phyloP scores from a whole-genome alignment of 768 basidiomycete species.

The Roridomyces roridus region DNA sequence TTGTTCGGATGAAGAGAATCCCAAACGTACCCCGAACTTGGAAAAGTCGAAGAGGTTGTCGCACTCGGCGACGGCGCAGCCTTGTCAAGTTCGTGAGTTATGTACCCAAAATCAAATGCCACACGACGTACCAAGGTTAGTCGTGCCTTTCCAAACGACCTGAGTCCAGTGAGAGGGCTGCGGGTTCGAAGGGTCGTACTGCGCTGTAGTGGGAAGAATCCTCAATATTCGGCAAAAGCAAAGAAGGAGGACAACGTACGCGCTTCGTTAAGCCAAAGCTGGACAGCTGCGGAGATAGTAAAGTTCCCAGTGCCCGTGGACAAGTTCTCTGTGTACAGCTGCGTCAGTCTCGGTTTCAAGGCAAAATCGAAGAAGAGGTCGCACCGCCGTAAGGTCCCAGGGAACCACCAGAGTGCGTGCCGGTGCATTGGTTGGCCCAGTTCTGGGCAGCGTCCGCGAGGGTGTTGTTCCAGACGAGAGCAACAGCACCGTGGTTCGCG shows the following conservation, averaged over 20 bases:
- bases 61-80: neutral
- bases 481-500: constrained; percentile 47
- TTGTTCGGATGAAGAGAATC: neutral
- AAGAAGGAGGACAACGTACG: neutral
- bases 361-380: too few relatives aligned
- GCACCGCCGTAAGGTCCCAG: constrained; percentile 49
- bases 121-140: neutral
- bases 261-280: neutral
- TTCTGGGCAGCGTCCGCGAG: constrained; percentile 47
- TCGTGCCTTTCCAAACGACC: neutral
- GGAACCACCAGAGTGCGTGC: constrained; percentile 50
- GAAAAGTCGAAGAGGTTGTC: neutral
- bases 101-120: neutral
- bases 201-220: neutral
- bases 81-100: neutral
- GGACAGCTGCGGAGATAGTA: neutral
- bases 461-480: constrained; percentile 50
- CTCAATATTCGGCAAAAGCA: neutral
- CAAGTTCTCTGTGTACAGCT: neutral
- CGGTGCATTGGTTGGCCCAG: constrained; percentile 54
- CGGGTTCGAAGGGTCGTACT: neutral
- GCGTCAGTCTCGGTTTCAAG: too few relatives aligned
- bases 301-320: neutral
- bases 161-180: neutral
- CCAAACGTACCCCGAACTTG: neutral